These are phyloP conservation scores for Talaromyces adpressus DNA, from an alignment of 495 filamentous ascomycete genomes.

Conservation along the genomic window DNA sequence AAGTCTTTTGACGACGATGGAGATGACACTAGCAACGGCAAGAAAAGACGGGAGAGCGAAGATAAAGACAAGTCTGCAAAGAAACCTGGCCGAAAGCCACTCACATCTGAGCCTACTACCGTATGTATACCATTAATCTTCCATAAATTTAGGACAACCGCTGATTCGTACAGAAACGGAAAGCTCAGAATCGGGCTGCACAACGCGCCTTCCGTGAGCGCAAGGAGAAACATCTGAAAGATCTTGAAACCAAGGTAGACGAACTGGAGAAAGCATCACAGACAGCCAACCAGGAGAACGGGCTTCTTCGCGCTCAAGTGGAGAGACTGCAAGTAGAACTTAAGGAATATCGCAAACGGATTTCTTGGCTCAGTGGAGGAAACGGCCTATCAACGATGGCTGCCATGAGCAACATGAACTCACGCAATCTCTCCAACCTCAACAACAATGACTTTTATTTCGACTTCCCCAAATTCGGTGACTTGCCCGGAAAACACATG, in stretches of 20 bases:
- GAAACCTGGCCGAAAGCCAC: conserved; percentile 92
- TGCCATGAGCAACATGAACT: conserved; percentile 29
- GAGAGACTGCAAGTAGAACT: conserved; percentile 82
- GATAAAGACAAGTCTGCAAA: conserved; percentile 74
- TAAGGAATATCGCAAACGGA: conserved; percentile 79
- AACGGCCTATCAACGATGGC: conserved; percentile 38
- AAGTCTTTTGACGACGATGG: conserved; percentile 77
- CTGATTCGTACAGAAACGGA: conserved; percentile 70
- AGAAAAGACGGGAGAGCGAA: conserved; percentile 75
- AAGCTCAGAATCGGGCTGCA: conserved; percentile 95
- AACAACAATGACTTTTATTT: conserved; percentile 84
- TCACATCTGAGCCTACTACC: conserved; percentile 92
- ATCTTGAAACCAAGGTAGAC: conserved; percentile 88
- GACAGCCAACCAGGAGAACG: conserved; percentile 78
- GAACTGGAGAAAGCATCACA: conserved; percentile 88
- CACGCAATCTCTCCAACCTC: conserved; percentile 37
- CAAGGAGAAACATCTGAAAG: conserved; percentile 95
- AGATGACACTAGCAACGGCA: conserved; percentile 60
- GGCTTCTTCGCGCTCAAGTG: conserved; percentile 73
- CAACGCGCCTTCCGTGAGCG: conserved; percentile 96
- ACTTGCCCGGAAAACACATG: conserved; percentile 58
- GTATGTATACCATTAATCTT: conserved; percentile 46
- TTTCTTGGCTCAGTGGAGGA: conserved; percentile 53
- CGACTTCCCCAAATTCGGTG: conserved; percentile 90
- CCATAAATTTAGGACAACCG: conserved; percentile 30